phyloP scores from a whole-genome alignment of 805 yeast genomes.

The Nakazawaea sp. region DNA sequence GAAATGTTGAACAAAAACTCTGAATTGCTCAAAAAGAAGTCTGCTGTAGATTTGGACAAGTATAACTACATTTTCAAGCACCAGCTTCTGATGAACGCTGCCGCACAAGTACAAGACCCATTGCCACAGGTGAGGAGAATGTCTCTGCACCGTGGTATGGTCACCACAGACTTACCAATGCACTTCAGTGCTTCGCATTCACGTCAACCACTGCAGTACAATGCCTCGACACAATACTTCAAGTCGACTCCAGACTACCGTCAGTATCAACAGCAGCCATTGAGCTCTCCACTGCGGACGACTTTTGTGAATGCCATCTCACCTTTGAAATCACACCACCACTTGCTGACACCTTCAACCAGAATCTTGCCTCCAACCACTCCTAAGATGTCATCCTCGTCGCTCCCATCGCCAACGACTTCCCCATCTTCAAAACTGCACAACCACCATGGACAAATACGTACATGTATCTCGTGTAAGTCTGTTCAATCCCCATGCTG shows the following conservation, averaged over 20 bases:
- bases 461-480: conserved; percentile 86
- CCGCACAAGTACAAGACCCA: neutral
- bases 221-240: neutral
- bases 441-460: conserved; percentile 20
- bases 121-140: neutral
- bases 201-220: neutral
- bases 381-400: conserved; percentile 6
- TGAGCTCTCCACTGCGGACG: neutral
- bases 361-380: conserved; percentile 7
- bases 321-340: conserved; percentile 1
- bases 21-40: conserved; percentile 35
- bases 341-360: neutral
- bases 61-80: conserved; percentile 12
- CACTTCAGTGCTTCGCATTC: conserved; percentile 1
- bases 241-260: neutral
- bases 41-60: conserved; percentile 8
- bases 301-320: conserved; percentile 2
- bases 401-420: conserved; percentile 6
- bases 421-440: conserved; percentile 11
- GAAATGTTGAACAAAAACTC: conserved; percentile 41
- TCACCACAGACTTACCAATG: conserved; percentile 21
- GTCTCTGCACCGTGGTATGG: conserved; percentile 8
- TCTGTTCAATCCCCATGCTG: conserved; percentile 93
- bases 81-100: neutral
- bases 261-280: conserved; percentile 10